Evolutionary conservation across 768 basidiomycete species (phyloP).

Genomic region (Boletus subparvulus): DNA sequence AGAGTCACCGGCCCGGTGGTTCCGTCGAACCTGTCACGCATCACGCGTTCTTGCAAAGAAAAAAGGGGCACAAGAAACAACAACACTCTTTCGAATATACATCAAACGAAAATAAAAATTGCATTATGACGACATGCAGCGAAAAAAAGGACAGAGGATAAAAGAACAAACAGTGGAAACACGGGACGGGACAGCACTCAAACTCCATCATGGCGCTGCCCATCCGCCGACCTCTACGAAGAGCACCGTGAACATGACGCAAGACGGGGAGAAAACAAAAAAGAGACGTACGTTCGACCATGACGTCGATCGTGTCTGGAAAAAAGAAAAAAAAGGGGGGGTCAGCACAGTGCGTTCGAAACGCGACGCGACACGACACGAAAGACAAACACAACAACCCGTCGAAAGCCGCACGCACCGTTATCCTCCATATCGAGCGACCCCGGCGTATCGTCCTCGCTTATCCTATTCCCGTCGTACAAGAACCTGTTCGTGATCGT

Average conservation of each 20-base stretch:
- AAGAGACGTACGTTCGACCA: constrained; percentile 83
- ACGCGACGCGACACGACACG: no score
- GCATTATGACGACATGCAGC: constrained; percentile 3
- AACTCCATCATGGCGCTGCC: constrained; percentile 11
- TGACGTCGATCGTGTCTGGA: constrained; percentile 90
- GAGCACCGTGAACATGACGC: not conserved
- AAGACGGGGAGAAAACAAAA: not conserved
- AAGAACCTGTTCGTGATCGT: constrained; percentile 58
- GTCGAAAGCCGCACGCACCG: constrained; percentile 44
- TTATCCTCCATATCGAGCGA: constrained; percentile 89
- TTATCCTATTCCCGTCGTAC: constrained; percentile 86
- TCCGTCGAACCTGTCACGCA: no score
- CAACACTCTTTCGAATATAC: not conserved
- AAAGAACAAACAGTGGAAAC: not conserved
- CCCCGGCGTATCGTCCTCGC: constrained; percentile 83
- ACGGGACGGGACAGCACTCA: no score
- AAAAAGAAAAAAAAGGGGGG: not conserved
- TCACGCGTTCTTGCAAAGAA: no score
- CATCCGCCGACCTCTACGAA: constrained; percentile 19
- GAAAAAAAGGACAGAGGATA: no score
- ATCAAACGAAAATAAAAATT: not conserved
- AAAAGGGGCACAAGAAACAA: no score
- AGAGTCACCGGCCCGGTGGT: no score
- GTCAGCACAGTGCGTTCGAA: not conserved
- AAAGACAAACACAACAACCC: not conserved